Base-by-base conservation (phyloP, 352 stramenopile genomes). In the Hyaloperonospora arabidopsidis region DNA sequence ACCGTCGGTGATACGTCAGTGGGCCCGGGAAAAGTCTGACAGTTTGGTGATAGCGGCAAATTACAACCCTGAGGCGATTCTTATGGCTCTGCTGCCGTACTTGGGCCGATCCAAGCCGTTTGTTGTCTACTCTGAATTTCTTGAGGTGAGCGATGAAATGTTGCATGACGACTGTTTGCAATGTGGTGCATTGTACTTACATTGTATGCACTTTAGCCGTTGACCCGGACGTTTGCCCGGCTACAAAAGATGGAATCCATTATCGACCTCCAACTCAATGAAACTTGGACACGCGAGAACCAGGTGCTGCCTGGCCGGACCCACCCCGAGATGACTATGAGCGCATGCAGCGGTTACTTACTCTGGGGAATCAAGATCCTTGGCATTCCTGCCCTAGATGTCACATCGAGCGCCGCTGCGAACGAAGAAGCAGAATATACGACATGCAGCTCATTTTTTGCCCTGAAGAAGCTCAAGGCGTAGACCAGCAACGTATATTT, bases 321-420 rank as follows among this genome's bases (percentile, higher is more conserved):
- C 25, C 95, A 98, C 72, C 95, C 95, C 0, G 86, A 92, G 54
- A 98, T 98, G 95, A 97, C 81, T 59, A 98, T 98, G 89, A 96
- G 83, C 62, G 93, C 95, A 47, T 96, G 88, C 70, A 96, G 93
- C 43, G 93, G 95, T 14, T 98, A 97, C 61, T 68, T 98, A 28
- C 70, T 98, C 15, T 96, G 86, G 5, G 95, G 93, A 4, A 91
- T 95, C 45, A 98, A 97, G 68, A 80, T 97, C 36, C 53, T 72
- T 17, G 73, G 81, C 29, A 66, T 63, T 23, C 32, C 52, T 1
- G 44, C 64, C 17, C 14, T 62, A 21, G 52, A 55, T 25, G 48
- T 29, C 5, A 45, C 43, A 32, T 19, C 14, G 6, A 36, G 14
- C 19, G 28, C 22, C 12, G 19, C 19, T 5, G 19, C 43, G 32